Evolutionary conservation across 345 rosid genomes (phyloP), one percentile per base, ranked within the genome.

Genomic region (Cochlearia excelsa): DNA sequence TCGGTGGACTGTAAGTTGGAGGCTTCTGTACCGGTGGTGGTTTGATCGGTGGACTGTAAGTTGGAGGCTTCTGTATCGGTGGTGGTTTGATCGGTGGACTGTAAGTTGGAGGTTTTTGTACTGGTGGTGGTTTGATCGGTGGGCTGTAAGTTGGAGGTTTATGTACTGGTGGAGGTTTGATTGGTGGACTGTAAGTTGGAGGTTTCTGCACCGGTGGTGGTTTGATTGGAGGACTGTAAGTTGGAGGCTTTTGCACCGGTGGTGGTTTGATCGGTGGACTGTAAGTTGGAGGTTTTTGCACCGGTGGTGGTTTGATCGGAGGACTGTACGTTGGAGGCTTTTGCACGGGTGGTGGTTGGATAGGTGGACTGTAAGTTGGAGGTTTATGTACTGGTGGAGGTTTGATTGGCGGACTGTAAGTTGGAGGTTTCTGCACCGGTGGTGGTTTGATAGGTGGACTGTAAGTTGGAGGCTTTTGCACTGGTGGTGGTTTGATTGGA

Each of bases 1-100:
- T 0, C 0, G 71, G 71, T 0, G 70, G 70, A 42, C 64, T 55
- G 0, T 65, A 65, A 3, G 5, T 57, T 4, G 69, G 65, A n/a
- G 71, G 71, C n/a, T 11, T 42, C 0, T 47, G 51, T 0, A 67
- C 44, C 0, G 70, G 70, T 16, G 70, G 63, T 30, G 63, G 50
- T 0, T 10, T 39, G 0, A 64, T 0, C 0, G 61, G 69, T 0
- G 69, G 68, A 35, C 68, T 64, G 0, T 64, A 64, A 3, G 57
- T 39, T 0, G 69, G 69, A 5, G 61, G 69, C 5, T 29, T 54
- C 0, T 61, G 56, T 1, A 66, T 31, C 0, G 63, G 70, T 2
- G 70, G 63, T 30, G 69, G 69, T 0, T 23, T 55, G 0, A 55
- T 0, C 0, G 65, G 65, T 0, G 65, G 65, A 11, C 46, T 39